Evolutionary conservation across 768 basidiomycete species (phyloP).

Genomic region (Goffeauzyma gilvescens): DNA sequence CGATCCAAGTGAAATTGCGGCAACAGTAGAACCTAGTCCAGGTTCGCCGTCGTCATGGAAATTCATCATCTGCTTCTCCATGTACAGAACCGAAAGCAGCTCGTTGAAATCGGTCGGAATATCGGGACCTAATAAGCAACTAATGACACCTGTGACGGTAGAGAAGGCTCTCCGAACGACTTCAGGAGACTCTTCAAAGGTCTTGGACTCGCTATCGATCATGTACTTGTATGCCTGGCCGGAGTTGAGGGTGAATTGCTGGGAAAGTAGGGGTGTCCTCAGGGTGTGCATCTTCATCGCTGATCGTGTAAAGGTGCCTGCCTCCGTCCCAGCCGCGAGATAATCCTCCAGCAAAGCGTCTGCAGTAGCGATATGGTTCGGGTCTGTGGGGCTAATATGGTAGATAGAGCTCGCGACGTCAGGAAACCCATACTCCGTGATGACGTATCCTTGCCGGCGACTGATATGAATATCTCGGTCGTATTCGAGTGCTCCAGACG

Average conservation of each 20-base stretch:
- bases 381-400: too few species aligned
- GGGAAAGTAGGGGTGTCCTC: conserved; percentile 16
- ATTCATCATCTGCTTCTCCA: conserved; percentile 22
- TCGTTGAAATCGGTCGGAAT: conserved; percentile 22
- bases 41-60: conserved; percentile 31
- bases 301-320: too few species aligned
- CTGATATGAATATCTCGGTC: too few species aligned
- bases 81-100: conserved; percentile 19
- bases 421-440: too few species aligned
- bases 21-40: conserved; percentile 25
- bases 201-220: conserved; percentile 16
- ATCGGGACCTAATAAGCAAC: conserved; percentile 6
- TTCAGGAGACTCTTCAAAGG: conserved; percentile 17
- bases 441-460: too few species aligned
- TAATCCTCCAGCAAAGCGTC: too few species aligned
- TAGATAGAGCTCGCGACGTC: too few species aligned
- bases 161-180: background rate
- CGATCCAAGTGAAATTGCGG: conserved; percentile 22
- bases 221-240: conserved; percentile 23
- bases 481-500: too few species aligned
- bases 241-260: conserved; percentile 22
- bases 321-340: too few species aligned
- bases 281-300: too few species aligned
- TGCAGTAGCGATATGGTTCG: too few species aligned
- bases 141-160: conserved; percentile 3